Evolutionary conservation across 2,329 filamentous ascomycete genomes (phyloP).

Genomic region (Thermomyces lanuginosus): DNA sequence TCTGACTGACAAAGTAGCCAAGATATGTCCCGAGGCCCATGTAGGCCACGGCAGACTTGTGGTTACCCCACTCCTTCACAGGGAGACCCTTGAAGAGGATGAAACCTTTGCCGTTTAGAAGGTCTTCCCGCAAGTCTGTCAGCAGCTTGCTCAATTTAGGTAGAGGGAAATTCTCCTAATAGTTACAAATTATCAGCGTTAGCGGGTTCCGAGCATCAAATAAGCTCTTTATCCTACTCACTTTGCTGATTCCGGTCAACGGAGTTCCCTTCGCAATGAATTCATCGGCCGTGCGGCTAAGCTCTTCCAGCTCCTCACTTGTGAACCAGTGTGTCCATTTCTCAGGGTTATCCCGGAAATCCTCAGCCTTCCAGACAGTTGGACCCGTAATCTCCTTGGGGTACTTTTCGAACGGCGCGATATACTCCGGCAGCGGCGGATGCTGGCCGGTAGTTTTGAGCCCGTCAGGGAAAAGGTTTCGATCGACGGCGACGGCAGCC

Average conservation of each 20-base stretch:
- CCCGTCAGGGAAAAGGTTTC: constrained; percentile 45
- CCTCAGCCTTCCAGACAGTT: constrained; percentile 55
- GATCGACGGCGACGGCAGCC: too few species aligned
- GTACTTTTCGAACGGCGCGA: constrained; percentile 54
- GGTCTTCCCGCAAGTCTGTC: constrained; percentile 41
- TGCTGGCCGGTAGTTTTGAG: constrained; percentile 58
- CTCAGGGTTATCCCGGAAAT: constrained; percentile 46
- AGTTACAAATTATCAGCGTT: constrained; percentile 2
- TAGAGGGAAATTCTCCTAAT: constrained; percentile 42
- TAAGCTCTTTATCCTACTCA: constrained; percentile 13
- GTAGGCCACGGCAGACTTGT: constrained; percentile 74
- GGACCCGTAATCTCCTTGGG: constrained; percentile 54
- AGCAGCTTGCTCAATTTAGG: constrained; percentile 41
- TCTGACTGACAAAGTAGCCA: constrained; percentile 77
- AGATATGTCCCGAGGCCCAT: constrained; percentile 77
- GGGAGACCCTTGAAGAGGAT: constrained; percentile 79
- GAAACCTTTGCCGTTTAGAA: constrained; percentile 77
- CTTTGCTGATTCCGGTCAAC: constrained; percentile 54
- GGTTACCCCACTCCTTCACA: constrained; percentile 55
- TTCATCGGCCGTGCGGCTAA: constrained; percentile 48
- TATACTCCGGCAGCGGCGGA: constrained; percentile 46
- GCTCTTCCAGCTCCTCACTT: constrained; percentile 48
- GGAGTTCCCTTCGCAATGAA: constrained; percentile 51
- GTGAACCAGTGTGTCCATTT: constrained; percentile 59
- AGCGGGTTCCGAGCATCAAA: background rate